Base-by-base conservation (phyloP, 2,329 filamentous ascomycete species). In the Onygena corvina region DNA sequence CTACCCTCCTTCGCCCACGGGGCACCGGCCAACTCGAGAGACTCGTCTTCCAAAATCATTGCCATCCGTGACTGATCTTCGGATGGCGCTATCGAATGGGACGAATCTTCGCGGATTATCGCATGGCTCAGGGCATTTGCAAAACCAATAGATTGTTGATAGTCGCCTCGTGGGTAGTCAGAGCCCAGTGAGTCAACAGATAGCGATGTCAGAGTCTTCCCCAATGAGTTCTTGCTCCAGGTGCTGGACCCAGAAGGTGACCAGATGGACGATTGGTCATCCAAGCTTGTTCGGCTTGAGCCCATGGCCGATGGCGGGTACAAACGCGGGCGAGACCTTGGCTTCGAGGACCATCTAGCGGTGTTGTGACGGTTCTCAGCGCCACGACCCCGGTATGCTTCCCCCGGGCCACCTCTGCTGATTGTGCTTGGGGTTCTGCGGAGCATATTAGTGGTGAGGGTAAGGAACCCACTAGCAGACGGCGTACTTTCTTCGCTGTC, bases 1-100 rank as follows among this genome's bases (percentile, higher is more conserved):
- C 93, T 86, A 54, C 92, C 92, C 67, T 98, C 92, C 68, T 98
- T 98, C 23, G 93, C 83, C 92, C 92, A 98, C 0, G 92, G 92
- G n/a, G 92, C 86, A 20, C 92, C 92, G 8, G 84, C 81, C 33
- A 98, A 79, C 61, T 94, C 89, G 9, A 98, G 76, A 0, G 84
- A 87, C 60, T 98, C 92, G 60, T 96, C 92, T 59, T 95, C 90
- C 0, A 96, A 77, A 7, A 95, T 71, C 21, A 83, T 79, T 3
- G 77, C 72, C 1, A 71, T 71, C 44, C 73, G 73, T 29, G 79
- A 67, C 38, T 79, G 77, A 25, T 82, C 80, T 57, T 83, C 81
- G 54, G 71, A 57, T 71, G 72, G 60, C 67, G 56, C 69, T 57
- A 71, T 67, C 1, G 72, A 69, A 35, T 73, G 73, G 8, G 76